Evolutionary conservation across 2,329 filamentous ascomycete genomes (phyloP), one percentile per base, ranked within the genome.

Genomic region (Colletotrichum simmondsii): DNA sequence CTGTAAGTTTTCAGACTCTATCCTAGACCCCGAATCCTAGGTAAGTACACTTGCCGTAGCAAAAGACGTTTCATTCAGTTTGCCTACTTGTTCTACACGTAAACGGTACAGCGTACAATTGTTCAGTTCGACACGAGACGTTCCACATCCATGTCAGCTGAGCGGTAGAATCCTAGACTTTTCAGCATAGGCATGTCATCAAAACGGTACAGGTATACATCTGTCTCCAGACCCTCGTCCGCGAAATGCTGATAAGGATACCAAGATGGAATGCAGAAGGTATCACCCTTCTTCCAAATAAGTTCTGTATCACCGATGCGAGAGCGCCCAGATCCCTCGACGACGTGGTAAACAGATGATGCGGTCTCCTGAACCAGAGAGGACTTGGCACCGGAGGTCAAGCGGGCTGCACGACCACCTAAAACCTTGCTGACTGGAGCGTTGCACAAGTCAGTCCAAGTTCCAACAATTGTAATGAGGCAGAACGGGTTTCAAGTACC

Each of bases 151-250:
- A 79, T 78, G 2, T 79, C 83, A 5, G 81, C 79, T 8, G 76
- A 76, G 3, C 86, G 79, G 74, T 88, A 89, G 66, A 89, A 88
- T 0, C 88, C 88, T 37, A 90, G 77, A 0, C 84, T 79, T 12
- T 80, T 83, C 3, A 90, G 78, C 87, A 90, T 89, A 0, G 87
- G 87, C 79, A 85, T 86, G 74, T 90, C 88, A 74, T 89, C 84
- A 72, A 90, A 89, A 0, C 85, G 81, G 72, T 88, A 89, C 32
- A 90, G 73, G 75, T 90, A 90, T 0, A 85, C 85, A 0, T 78
- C 79, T 42, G 79, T 76, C 2, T 70, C 73, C 8, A 69, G 65
- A 1, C 69, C 63, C 2, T 68, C 76, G 14, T 78, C 78, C 1
- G 87, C 84, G 65, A 83, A 83, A 75, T 89, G 87, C 75, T 87